Evolutionary conservation across 148 eudicot species (phyloP).

Genomic region (Silene latifolia): DNA sequence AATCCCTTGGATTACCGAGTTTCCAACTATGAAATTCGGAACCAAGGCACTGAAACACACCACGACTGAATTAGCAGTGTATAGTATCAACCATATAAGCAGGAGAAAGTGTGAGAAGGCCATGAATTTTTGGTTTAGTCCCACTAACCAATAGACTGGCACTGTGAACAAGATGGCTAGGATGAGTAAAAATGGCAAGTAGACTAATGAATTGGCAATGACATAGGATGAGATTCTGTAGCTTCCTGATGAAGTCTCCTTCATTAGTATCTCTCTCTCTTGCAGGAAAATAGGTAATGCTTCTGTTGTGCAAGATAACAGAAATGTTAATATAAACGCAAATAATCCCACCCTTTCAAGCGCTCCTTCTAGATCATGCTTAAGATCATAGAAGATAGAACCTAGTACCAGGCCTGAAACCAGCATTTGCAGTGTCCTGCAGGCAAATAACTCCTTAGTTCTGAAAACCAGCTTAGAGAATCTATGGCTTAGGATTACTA

Average conservation of each 20-base stretch:
- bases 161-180: conserved; percentile 60
- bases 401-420: conserved; percentile 77
- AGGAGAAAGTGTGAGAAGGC: conserved; percentile 72
- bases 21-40: conserved; percentile 91
- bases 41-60: conserved; percentile 92
- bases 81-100: conserved; percentile 83
- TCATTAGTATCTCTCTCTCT: conserved; percentile 91
- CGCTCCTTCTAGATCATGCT: conserved; percentile 64
- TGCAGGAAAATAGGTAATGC: conserved; percentile 94
- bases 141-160: conserved; percentile 91
- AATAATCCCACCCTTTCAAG: conserved; percentile 80
- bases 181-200: conserved; percentile 76
- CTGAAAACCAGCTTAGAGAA: conserved; percentile 74
- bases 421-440: conserved; percentile 77
- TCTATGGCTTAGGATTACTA: conserved; percentile 61
- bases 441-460: conserved; percentile 79
- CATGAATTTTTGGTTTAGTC: conserved; percentile 44
- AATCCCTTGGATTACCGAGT: conserved; percentile 78
- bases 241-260: conserved; percentile 88
- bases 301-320: conserved; percentile 80
- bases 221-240: conserved; percentile 86
- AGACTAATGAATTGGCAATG: conserved; percentile 82
- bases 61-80: conserved; percentile 93
- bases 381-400: conserved; percentile 72
- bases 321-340: conserved; percentile 82